phyloP scores from a whole-genome alignment of 1,139 yeast genomes.

The Suhomyces ambrosiae region DNA sequence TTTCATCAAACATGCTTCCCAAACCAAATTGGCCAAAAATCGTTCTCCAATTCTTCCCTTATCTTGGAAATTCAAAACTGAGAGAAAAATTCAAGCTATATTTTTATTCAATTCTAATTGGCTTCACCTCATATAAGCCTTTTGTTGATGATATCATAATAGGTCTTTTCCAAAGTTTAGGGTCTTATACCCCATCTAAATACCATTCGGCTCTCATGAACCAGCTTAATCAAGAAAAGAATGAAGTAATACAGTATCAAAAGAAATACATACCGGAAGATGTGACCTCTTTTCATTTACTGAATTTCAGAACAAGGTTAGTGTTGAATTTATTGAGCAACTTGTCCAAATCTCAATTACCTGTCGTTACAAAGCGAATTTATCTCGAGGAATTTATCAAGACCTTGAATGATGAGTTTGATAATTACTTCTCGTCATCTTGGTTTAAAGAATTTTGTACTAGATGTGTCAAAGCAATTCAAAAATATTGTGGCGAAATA shows the following conservation, averaged over 20 bases:
- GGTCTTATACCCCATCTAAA: conserved; percentile 28
- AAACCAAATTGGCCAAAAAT: conserved; percentile 40
- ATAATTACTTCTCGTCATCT: conserved; percentile 25
- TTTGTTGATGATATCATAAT: conserved; percentile 28
- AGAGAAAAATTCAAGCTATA: conserved; percentile 36
- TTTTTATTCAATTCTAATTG: conserved; percentile 32
- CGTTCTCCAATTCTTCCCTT: conserved; percentile 43
- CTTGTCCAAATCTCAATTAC: conserved; percentile 19
- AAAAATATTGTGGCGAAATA: conserved; percentile 23
- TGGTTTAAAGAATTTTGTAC: conserved; percentile 36
- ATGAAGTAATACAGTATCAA: conserved; percentile 22
- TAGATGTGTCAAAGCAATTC: conserved; percentile 28
- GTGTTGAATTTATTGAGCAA: conserved; percentile 24
- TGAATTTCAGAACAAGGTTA: conserved; percentile 24
- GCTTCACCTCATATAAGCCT: conserved; percentile 23
- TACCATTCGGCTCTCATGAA: conserved; percentile 29
- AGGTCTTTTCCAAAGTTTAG: conserved; percentile 28
- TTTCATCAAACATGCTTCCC: conserved; percentile 19
- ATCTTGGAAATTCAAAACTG: conserved; percentile 43
- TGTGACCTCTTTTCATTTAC: conserved; percentile 23
- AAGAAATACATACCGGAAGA: conserved; percentile 23
- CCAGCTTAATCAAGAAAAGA: conserved; percentile 21
- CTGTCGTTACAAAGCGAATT: conserved; percentile 18
- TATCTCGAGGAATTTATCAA: conserved; percentile 28
- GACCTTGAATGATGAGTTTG: conserved; percentile 32